Evolutionary conservation across 805 yeast species (phyloP), one percentile per base, ranked within the genome.

Genomic region (Yarrowia osloensis): DNA sequence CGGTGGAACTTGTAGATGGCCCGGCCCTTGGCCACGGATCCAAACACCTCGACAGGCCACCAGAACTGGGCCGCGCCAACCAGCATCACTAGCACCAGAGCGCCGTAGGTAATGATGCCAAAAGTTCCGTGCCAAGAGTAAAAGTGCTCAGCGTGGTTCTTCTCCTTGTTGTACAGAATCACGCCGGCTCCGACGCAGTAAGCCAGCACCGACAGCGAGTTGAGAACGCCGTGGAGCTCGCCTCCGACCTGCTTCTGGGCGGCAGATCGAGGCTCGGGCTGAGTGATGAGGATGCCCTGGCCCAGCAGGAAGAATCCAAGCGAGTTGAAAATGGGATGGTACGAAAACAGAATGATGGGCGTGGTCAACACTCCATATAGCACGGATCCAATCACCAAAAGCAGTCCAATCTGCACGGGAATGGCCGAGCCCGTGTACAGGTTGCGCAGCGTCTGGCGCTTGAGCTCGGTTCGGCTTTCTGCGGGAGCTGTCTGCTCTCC

Each of bases 391-490:
- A 42, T 31, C 28, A 68, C 59, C 26, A 68, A 15, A n/a, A 61
- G 39, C 28, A 68, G 46, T 3, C 69, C 69, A 39, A 68, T n/a
- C 4, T 74, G 68, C 59, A 84, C 81, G 49, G 84, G 78, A 24
- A 77, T 75, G 65, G 85, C 84, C 3, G 35, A 7, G 12, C 55
- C 29, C 22, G 44, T 50, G 55, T 52, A 63, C 24, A 67, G 37
- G 61, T 67, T 67, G 22, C 55, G n/a, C 12, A 61, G 46, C 50
- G 66, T 33, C 44, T 61, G 61, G 28, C n/a, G 22, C 24, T 89
- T 57, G 44, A 57, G 37, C 49, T 57, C 63, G 9, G n/a, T 7
- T 1, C 15, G 47, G 15, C 17, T 19, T 19, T 28, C 49, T 4
- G 50, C 9, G 21, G 6, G 3, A 1, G 39, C 15, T 4, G 13